Base-by-base conservation (phyloP, 169 alveolate genomes). In the Cardiosporidium cionae region DNA sequence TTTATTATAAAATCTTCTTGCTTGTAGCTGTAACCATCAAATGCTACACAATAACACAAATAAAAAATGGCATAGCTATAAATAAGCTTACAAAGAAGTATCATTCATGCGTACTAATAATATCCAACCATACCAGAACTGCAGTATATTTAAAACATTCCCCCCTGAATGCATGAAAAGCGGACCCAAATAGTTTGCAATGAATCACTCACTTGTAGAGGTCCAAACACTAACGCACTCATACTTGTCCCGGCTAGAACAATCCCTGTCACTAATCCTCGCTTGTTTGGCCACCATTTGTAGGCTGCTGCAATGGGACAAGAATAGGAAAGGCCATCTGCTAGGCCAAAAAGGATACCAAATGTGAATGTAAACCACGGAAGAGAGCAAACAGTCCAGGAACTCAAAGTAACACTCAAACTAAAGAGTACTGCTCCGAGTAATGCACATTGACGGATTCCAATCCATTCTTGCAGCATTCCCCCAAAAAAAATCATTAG, bases 231-330 rank as follows among this genome's bases (percentile, higher is more conserved):
- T 6, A 65, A 35, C 16, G 28, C 72, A 29, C 44, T 25, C 44
- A 65, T 35, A 6, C 72, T 63, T 31, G 44, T 65, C 3, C 44
- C 72, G n/a, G 28, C 44, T 6, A 65, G 28, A 6, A 65, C 28
- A 3, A 65, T 3, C 3, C 72, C 72, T 9, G 22, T 4, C 44
- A 35, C 67, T 9, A 65, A 6, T 9, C 72, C 72, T 7, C 33
- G 27, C 29, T 65, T 3, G n/a, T 65, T 63, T 6, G 72, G 72
- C 6, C 28, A 33, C 72, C 72, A 65, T 63, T 29, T 35, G 67
- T 25, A 6, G 3, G 67, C 67, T 9, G 33, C 54, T 23, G 23
- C 3, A 31, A 65, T 3, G 23, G 72, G 72, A 6, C 23, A 25
- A 16, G 72, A 3, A 33, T 65, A 65, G 3, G 69, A 6, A 35